Conservation (phyloP, 202 grass and related monocot species). For the Musa balbisiana region DNA sequence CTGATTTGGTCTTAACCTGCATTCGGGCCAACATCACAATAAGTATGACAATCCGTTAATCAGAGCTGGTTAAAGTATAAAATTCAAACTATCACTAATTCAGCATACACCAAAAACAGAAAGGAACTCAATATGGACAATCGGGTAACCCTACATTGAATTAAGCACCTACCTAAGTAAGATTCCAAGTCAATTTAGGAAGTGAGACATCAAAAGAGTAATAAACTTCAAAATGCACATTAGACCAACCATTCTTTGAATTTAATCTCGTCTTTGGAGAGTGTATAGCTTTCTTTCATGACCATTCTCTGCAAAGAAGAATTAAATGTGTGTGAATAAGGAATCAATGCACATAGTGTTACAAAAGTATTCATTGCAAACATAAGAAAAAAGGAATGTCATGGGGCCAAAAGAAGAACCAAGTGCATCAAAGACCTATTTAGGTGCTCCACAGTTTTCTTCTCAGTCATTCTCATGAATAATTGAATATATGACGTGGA, state of each 20-base stretch:
- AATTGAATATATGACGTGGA: no score
- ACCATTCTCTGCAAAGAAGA: not conserved
- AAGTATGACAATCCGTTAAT: not conserved
- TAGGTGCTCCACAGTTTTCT: no score
- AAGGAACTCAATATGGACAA: slow-evolving; percentile 2
- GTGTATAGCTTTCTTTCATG: not conserved
- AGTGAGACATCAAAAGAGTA: not conserved
- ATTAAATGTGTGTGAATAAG: not conserved
- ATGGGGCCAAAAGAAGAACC: no score
- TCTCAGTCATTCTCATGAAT: no score
- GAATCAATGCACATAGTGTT: no score
- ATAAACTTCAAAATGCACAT: not conserved
- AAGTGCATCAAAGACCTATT: no score
- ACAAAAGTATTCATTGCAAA: no score
- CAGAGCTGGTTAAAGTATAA: not conserved
- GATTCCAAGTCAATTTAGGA: not conserved
- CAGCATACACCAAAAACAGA: not conserved
- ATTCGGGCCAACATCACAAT: not conserved
- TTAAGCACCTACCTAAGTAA: not conserved
- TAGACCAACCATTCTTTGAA: not conserved
- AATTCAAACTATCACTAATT: not conserved
- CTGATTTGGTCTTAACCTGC: not conserved
- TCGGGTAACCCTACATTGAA: not conserved
- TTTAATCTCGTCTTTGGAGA: not conserved
- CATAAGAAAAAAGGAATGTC: no score